Conservation (phyloP, 306 rosid species). For the Glycine latifolia region DNA sequence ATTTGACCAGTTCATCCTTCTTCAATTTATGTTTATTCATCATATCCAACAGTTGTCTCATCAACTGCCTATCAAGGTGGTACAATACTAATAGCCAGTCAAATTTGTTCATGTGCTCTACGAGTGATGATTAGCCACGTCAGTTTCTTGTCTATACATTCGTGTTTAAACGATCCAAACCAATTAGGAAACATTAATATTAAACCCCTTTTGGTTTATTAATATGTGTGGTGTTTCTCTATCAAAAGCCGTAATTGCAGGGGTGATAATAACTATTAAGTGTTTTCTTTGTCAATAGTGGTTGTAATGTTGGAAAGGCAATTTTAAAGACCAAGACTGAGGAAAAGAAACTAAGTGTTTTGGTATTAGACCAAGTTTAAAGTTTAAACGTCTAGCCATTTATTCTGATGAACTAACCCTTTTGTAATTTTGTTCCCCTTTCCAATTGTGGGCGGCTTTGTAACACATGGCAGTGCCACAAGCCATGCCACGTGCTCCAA, state of each 20-base stretch:
- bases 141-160: neutral
- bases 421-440: conserved; percentile 31
- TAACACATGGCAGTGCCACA: conserved; percentile 41
- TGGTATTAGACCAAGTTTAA: conserved; percentile 46
- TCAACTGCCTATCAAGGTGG: conserved; percentile 27
- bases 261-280: conserved; percentile 2
- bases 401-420: conserved; percentile 30
- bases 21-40: too few species aligned
- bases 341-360: conserved; percentile 18
- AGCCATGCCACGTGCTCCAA: conserved; percentile 33
- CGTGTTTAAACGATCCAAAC: conserved; percentile 3
- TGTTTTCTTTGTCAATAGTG: conserved; percentile 45
- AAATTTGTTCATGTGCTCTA: conserved; percentile 35
- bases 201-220: conserved; percentile 39
- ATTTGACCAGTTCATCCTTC: neutral
- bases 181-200: conserved; percentile 30
- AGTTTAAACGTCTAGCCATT: conserved; percentile 52
- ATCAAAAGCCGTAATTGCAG: conserved; percentile 45
- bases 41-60: conserved; percentile 5
- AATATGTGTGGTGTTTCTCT: conserved; percentile 26
- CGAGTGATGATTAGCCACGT: conserved; percentile 22
- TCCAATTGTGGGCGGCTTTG: conserved; percentile 42
- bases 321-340: conserved; percentile 22
- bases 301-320: conserved; percentile 54
- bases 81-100: conserved; percentile 25